Evolutionary conservation across 306 rosid genomes (phyloP), one percentile per base, ranked within the genome.

Genomic region (Crotalaria pallida): DNA sequence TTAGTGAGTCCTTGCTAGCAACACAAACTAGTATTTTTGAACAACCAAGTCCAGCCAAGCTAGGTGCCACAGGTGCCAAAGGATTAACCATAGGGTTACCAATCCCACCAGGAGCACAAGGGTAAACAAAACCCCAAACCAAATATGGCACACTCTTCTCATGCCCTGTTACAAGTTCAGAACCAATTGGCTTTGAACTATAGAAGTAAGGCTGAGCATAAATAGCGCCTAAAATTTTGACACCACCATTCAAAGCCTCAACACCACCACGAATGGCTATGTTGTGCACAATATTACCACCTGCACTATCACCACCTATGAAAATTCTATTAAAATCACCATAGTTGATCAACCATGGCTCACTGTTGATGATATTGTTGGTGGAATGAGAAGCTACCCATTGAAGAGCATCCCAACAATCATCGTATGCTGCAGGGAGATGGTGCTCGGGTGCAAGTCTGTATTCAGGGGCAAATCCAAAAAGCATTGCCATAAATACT

Each of bases 221-320:
- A 27, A 80, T 49, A 15, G 77, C 63, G 19, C 82, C 82, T 0
- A 15, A 15, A 11, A 72, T 45, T 41, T 68, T 61, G 0, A 77
- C 53, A 10, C 73, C 81, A 27, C 77, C 74, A 15, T 58, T 52
- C 67, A 82, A 47, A 48, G 51, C 17, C 67, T 85, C 79, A 18
- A 11, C 31, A n/a, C 83, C 83, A 7, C 59, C 66, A 44, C 77
- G 72, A 79, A 80, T 77, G 5, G 73, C 68, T 4, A 77, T 68
- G 52, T 82, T 74, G 23, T 85, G 87, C 2, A 45, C 87, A 26
- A 82, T 80, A 57, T 82, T 82, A 47, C 85, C 83, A 50, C 87
- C 87, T 3, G 87, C 81, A 45, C 87, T 80, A 1, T 85, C 89
- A 17, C 89, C 87, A 0, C 80, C 87, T 2, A 85, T 16, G 50